Percentiles rank a stretch among this genome's conserved stretches.
These are phyloP conservation scores for Saturnispora sanitii DNA, from an alignment of 805 yeast genomes.

Conservation along the genomic window DNA sequence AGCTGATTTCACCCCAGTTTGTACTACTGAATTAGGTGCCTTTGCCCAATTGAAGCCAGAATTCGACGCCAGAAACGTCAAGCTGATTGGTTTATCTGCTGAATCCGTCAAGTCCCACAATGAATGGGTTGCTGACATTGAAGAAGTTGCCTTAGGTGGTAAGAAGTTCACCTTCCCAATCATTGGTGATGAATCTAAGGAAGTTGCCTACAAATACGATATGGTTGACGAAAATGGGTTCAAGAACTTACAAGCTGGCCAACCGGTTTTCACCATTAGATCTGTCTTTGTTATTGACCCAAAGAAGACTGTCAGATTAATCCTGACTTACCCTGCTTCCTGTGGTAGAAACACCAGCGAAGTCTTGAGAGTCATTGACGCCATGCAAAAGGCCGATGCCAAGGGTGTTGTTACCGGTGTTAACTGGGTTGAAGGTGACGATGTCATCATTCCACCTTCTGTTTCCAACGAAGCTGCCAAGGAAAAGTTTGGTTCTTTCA, in stretches of 20 bases:
- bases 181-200: slow-evolving; percentile 78
- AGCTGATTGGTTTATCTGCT: slow-evolving; percentile 84
- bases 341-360: slow-evolving; percentile 92
- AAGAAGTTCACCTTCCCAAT: slow-evolving; percentile 77
- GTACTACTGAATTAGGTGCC: slow-evolving; percentile 94
- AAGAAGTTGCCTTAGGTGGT: slow-evolving; percentile 63
- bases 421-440: slow-evolving; percentile 84
- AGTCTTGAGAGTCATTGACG: slow-evolving; percentile 82
- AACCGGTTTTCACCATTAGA: slow-evolving; percentile 80
- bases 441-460: slow-evolving; percentile 85
- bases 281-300: slow-evolving; percentile 91
- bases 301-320: slow-evolving; percentile 74
- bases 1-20: slow-evolving; percentile 93
- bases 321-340: slow-evolving; percentile 85
- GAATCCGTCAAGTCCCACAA: slow-evolving; percentile 72
- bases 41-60: slow-evolving; percentile 85
- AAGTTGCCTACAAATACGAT: slow-evolving; percentile 75
- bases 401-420: slow-evolving; percentile 84
- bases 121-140: slow-evolving; percentile 86
- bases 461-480: slow-evolving; percentile 71
- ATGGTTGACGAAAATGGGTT: slow-evolving; percentile 84
- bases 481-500: slow-evolving; percentile 78
- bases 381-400: slow-evolving; percentile 77
- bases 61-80: slow-evolving; percentile 74
- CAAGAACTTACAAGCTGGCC: slow-evolving; percentile 54